These are phyloP conservation scores for Penicillium thymicola DNA, from an alignment of 2,329 filamentous ascomycete genomes.

Conservation along the genomic window DNA sequence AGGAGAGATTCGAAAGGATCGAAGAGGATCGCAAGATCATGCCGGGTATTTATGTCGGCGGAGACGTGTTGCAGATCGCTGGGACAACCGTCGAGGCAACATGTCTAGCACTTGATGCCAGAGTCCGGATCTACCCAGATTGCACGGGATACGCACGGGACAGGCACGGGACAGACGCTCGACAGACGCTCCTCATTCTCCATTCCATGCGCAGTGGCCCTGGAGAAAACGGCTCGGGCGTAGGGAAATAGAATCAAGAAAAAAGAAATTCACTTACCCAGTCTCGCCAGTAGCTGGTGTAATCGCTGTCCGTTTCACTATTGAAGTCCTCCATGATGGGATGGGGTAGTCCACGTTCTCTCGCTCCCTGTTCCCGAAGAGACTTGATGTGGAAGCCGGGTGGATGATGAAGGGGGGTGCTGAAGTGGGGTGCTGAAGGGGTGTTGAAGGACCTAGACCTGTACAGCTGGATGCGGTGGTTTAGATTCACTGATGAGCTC, in stretches of 20 bases:
- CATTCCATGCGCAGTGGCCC: neutral
- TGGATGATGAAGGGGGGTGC: conserved; percentile 19
- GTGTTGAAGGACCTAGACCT: conserved; percentile 13
- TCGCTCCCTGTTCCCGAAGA: neutral
- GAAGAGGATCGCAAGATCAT: neutral
- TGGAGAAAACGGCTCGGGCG: neutral
- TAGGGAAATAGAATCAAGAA: neutral
- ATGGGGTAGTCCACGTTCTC: conserved; percentile 8
- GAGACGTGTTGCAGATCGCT: too few species aligned
- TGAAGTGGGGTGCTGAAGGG: conserved; percentile 16
- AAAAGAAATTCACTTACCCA: conserved; percentile 68
- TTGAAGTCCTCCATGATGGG: conserved; percentile 91
- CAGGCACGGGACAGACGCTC: too few species aligned
- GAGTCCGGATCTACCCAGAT: neutral
- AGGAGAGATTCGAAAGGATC: neutral
- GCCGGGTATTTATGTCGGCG: neutral
- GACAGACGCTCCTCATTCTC: neutral
- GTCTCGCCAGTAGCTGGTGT: conserved; percentile 98
- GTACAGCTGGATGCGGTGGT: neutral
- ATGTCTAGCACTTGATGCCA: too few species aligned
- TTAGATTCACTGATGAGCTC: neutral
- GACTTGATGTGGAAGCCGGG: conserved; percentile 14
- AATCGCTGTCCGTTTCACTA: conserved; percentile 97
- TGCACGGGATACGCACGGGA: too few species aligned
- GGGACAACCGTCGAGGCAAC: neutral